Percentiles rank a stretch among this genome's conserved stretches.
These are phyloP conservation scores for Beauveria pseudobassiana DNA, from an alignment of 2,329 filamentous ascomycete genomes.

Conservation along the genomic window DNA sequence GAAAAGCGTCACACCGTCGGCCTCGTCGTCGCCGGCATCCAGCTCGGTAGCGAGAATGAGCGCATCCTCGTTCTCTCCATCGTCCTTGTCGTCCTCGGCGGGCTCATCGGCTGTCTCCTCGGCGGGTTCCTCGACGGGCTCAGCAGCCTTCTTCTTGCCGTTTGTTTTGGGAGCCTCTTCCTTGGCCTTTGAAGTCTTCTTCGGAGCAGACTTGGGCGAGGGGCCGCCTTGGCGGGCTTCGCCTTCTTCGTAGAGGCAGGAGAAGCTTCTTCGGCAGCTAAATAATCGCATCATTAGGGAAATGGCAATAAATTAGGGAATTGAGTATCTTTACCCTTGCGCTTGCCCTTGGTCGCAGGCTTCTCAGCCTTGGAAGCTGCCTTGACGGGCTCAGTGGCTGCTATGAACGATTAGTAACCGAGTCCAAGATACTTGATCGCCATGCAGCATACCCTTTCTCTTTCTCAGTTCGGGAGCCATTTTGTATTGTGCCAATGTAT, in stretches of 20 bases:
- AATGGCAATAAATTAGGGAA: background rate
- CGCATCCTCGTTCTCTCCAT: conserved; percentile 33
- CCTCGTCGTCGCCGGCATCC: conserved; percentile 36
- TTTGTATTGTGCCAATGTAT: conserved; percentile 19
- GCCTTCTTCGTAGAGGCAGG: conserved; percentile 37
- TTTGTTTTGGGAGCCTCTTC: conserved; percentile 22
- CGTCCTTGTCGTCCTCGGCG: conserved; percentile 20
- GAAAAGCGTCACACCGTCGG: conserved; percentile 29
- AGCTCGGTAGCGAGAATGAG: conserved; percentile 36
- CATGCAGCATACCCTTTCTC: conserved; percentile 20
- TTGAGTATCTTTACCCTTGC: conserved; percentile 27
- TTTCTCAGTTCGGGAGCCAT: conserved; percentile 40
- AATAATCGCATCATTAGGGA: conserved; percentile 17
- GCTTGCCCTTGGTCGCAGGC: conserved; percentile 29
- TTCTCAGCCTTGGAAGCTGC: conserved; percentile 21
- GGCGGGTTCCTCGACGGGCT: conserved; percentile 18
- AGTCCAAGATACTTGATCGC: background rate
- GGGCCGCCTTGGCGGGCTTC: conserved; percentile 18
- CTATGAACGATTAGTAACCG: conserved; percentile 10
- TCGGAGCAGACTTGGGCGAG: conserved; percentile 21
- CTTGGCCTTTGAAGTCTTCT: conserved; percentile 22
- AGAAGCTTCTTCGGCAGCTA: conserved; percentile 38
- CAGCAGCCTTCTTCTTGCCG: conserved; percentile 14
- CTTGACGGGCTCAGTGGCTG: conserved; percentile 20
- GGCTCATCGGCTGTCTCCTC: conserved; percentile 17